These are phyloP conservation scores for Talaromyces sp. DNA, from an alignment of 2,329 filamentous ascomycete genomes.

Conservation along the genomic window DNA sequence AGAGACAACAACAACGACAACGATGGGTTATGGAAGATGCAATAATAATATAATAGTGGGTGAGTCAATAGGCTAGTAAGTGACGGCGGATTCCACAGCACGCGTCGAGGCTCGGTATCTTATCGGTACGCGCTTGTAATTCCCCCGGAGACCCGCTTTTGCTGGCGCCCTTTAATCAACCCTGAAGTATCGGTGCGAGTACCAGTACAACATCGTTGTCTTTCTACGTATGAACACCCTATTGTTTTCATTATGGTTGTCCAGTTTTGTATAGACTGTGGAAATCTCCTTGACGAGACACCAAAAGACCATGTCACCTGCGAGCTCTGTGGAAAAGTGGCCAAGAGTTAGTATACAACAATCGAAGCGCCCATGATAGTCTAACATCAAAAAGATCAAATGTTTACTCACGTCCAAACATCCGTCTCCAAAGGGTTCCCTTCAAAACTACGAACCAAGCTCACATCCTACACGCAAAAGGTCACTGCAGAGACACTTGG, in stretches of 20 bases:
- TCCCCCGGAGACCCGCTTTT: not conserved
- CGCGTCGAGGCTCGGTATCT: not conserved
- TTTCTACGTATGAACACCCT: not conserved
- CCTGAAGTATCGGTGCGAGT: not conserved
- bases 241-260: conserved; percentile 2
- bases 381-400: conserved; percentile 6
- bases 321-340: conserved; percentile 14
- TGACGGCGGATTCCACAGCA: not conserved
- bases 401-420: conserved; percentile 5
- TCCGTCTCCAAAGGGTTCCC: conserved; percentile 15
- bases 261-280: conserved; percentile 18
- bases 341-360: conserved; percentile 9
- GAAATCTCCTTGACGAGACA: conserved; percentile 14
- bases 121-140: not conserved
- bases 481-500: conserved; percentile 6
- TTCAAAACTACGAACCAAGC: conserved; percentile 13
- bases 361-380: not conserved
- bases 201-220: not conserved
- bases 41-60: not conserved
- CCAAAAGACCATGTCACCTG: conserved; percentile 9
- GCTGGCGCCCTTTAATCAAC: not conserved
- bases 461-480: conserved; percentile 10
- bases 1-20: not conserved
- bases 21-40: not conserved
- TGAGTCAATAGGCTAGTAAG: not conserved